Conservation (phyloP, 139 green algal genomes). For the Haematococcus sp. region DNA sequence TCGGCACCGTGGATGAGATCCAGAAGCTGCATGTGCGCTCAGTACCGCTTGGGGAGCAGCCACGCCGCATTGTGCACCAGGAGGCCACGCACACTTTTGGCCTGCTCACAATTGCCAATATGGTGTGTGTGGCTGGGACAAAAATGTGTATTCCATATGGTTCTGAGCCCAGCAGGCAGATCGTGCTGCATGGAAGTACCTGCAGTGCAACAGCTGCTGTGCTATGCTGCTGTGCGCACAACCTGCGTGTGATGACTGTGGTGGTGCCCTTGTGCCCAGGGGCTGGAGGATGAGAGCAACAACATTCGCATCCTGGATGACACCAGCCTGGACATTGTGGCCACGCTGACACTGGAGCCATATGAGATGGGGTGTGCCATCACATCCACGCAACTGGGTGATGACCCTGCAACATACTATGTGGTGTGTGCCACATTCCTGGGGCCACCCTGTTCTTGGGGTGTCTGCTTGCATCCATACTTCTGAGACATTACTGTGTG, state of each 20-base stretch:
- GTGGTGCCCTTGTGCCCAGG: neutral
- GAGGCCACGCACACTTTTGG: slow-evolving; percentile 32
- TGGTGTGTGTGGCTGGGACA: slow-evolving; percentile 12
- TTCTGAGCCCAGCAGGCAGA: neutral
- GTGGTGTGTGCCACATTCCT: slow-evolving; percentile 27
- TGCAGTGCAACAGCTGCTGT: too few species aligned
- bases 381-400: slow-evolving; percentile 21
- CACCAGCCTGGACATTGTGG: slow-evolving; percentile 43
- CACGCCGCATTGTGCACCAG: slow-evolving; percentile 87
- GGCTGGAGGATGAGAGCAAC: slow-evolving; percentile 18
- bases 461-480: neutral
- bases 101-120: slow-evolving; percentile 33
- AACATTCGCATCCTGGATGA: slow-evolving; percentile 40
- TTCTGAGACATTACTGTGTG: too few species aligned
- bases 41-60: slow-evolving; percentile 88
- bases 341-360: slow-evolving; percentile 45
- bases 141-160: too few species aligned
- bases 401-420: slow-evolving; percentile 53
- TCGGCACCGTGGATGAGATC: slow-evolving; percentile 89
- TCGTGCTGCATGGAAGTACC: too few species aligned
- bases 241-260: neutral
- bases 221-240: too few species aligned
- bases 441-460: neutral
- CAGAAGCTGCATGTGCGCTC: slow-evolving; percentile 96
- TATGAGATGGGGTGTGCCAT: slow-evolving; percentile 65